Evolutionary conservation across 305 asterid species (phyloP).

Genomic region (Ilex paraguariensis): DNA sequence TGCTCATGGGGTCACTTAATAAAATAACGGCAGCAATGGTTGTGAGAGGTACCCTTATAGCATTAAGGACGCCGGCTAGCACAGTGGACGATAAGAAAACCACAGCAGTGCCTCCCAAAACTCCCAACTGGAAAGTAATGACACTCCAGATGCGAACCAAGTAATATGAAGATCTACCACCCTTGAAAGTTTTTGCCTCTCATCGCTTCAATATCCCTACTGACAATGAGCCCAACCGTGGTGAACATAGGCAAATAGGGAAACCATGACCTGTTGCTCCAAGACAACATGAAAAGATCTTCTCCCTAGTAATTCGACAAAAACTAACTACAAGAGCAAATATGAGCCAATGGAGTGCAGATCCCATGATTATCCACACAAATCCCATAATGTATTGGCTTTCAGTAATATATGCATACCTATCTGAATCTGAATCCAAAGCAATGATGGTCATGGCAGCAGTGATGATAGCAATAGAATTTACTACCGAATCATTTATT

Average conservation of each 20-base stretch:
- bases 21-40: conserved; percentile 71
- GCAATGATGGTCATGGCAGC: conserved; percentile 85
- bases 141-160: conserved; percentile 72
- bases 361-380: conserved; percentile 69
- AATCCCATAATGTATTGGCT: conserved; percentile 62
- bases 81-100: conserved; percentile 78
- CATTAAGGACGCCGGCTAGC: conserved; percentile 78
- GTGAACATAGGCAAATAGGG: conserved; percentile 59
- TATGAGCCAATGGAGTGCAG: conserved; percentile 73
- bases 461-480: conserved; percentile 60
- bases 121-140: conserved; percentile 72
- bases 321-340: conserved; percentile 69
- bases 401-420: conserved; percentile 39
- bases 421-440: conserved; percentile 69
- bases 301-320: conserved; percentile 53
- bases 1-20: conserved; percentile 79
- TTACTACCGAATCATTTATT: conserved; percentile 57
- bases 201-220: conserved; percentile 51
- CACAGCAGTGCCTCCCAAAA: conserved; percentile 74
- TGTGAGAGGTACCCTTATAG: conserved; percentile 81
- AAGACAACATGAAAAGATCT: conserved; percentile 75
- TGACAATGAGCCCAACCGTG: conserved; percentile 57
- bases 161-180: conserved; percentile 49
- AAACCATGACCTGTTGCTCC: conserved; percentile 91
- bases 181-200: conserved; percentile 57